Evolutionary conservation across 495 filamentous ascomycete species (phyloP).

Genomic region (Podospora bellae-mahoneyi): DNA sequence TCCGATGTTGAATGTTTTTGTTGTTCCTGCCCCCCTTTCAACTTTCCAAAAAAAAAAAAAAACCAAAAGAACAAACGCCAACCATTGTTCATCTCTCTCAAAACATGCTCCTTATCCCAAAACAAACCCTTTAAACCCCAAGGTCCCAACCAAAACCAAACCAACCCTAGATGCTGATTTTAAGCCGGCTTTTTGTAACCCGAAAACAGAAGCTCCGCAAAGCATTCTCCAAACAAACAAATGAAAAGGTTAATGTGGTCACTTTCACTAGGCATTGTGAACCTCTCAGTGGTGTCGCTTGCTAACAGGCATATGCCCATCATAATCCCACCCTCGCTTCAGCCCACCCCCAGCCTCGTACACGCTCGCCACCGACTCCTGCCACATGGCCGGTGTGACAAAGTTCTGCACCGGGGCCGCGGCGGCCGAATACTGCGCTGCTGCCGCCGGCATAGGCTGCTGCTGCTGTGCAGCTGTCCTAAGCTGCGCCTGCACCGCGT

Average conservation of each 20-base stretch:
- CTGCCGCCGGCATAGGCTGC: constrained; percentile 38
- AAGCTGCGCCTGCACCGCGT: constrained; percentile 47
- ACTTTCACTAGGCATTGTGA: not conserved
- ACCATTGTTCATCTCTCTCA: not conserved
- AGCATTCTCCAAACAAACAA: not conserved
- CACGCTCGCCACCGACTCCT: constrained; percentile 86
- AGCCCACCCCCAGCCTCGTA: constrained; percentile 73
- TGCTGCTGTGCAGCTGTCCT: constrained; percentile 48
- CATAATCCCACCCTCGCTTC: constrained; percentile 72
- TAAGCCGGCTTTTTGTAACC: not conserved
- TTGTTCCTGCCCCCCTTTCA: not conserved
- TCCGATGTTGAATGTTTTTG: not conserved
- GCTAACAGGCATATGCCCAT: constrained; percentile 26
- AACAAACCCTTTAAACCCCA: too few relatives aligned
- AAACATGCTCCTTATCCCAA: not conserved
- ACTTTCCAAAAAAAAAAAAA: not conserved
- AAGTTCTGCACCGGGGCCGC: constrained; percentile 57
- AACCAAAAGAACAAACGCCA: not conserved
- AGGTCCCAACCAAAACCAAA: too few relatives aligned
- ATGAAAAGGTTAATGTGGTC: not conserved
- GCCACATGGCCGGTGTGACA: constrained; percentile 94
- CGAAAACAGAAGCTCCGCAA: not conserved
- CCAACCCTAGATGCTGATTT: not conserved
- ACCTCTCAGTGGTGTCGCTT: constrained; percentile 25
- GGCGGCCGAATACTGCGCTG: constrained; percentile 49